These are phyloP conservation scores for Parachaetomium inaequale DNA, from an alignment of 495 filamentous ascomycete species.

Conservation along the genomic window DNA sequence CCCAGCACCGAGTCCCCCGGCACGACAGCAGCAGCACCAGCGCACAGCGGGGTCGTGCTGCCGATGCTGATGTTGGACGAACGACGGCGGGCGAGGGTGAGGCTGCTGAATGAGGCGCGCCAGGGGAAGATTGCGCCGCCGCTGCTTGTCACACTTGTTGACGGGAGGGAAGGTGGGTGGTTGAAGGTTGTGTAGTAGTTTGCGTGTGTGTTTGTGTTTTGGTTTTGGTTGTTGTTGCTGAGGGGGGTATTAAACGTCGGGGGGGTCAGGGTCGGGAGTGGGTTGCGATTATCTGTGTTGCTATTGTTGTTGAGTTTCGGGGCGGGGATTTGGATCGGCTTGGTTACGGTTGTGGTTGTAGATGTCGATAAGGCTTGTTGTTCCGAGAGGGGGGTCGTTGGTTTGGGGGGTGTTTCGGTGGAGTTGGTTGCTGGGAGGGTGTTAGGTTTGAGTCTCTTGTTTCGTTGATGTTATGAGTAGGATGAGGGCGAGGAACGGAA, in stretches of 20 bases:
- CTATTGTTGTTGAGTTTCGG: background rate
- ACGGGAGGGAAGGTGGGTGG: background rate
- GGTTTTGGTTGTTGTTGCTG: background rate
- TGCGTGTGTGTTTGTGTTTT: background rate
- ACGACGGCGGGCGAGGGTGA: background rate
- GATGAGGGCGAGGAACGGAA: background rate
- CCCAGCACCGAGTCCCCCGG: conserved; percentile 7
- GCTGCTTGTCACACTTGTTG: background rate
- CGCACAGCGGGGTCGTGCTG: background rate
- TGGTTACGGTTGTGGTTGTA: background rate
- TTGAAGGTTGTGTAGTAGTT: background rate
- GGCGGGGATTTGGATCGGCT: background rate
- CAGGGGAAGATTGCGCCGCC: conserved; percentile 3
- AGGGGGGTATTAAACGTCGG: background rate
- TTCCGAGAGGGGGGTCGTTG: background rate
- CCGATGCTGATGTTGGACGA: too few relatives aligned
- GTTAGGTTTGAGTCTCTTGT: background rate
- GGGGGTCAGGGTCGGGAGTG: too few relatives aligned
- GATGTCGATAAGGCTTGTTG: background rate
- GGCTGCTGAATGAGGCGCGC: conserved; percentile 6
- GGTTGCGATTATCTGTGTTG: too few relatives aligned
- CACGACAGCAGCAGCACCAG: background rate
- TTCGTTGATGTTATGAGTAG: background rate
- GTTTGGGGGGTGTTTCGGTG: background rate
- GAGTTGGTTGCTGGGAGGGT: background rate